Base-by-base conservation (phyloP, 257 asterid genomes). In the Buddleja alternifolia region DNA sequence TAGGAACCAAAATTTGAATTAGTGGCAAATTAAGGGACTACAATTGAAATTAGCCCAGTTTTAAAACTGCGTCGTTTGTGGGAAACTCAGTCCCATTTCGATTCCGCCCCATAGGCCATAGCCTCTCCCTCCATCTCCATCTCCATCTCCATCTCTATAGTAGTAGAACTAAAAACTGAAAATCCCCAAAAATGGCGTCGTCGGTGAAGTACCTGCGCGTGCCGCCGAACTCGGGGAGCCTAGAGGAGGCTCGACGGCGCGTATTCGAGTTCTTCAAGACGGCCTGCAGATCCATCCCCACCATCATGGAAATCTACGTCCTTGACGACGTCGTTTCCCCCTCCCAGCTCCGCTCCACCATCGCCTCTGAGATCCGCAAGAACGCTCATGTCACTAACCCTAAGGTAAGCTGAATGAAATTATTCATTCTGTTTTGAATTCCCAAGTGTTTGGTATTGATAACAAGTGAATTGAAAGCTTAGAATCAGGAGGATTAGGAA, bases 231-330 rank as follows among this genome's bases (percentile, higher is more conserved):
- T 93, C 98, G n/a, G 82, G 79, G 46, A 88, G 56, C 76, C 25
- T 86, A 59, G 81, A 79, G 65, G 97, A 90, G 78, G 95, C 98
- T 69, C 84, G 95, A 39, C 68, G 63, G 51, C 85, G 96, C 63
- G 84, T 85, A 44, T 86, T 90, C 75, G 96, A 93, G 29, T 86
- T 93, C 77, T 90, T 90, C 87, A 83, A 79, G 82, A 72, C 80
- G 74, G 89, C 94, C 14, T 93, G 97, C 81, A 85, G 97, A 87
- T 93, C 97, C 67, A 73, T 93, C 73, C 97, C 96, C 36, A 77
- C 80, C 1, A 70, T 88, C 48, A 87, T 93, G 95, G 96, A 93
- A 0, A 81, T 87, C 47, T 93, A 93, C 77, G 79, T 72, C 75
- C 78, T 88, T 7, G 77, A 86, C 66, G 98, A 90, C 45, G 94